Conservation (phyloP, 768 basidiomycete genomes). For the Ramaria sp. region DNA sequence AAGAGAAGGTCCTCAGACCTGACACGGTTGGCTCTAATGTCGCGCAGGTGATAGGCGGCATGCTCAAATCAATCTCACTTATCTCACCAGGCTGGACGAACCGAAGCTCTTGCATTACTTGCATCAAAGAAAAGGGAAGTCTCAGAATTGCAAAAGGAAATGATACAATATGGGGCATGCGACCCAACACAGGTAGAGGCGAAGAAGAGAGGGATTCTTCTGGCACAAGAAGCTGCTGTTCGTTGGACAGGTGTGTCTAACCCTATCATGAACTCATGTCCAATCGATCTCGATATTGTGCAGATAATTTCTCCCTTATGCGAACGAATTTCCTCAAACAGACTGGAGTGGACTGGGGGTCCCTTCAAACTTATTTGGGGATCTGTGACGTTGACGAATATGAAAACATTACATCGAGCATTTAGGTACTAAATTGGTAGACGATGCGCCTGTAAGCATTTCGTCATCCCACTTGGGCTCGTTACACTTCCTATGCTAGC, state of each 20-base stretch:
- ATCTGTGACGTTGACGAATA: slow-evolving; percentile 4
- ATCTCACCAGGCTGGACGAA: slow-evolving; percentile 43
- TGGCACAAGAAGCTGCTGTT: slow-evolving; percentile 74
- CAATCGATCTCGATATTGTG: not conserved
- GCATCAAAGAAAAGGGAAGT: slow-evolving; percentile 37
- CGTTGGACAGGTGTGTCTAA: slow-evolving; percentile 75
- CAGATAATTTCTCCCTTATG: slow-evolving; percentile 9
- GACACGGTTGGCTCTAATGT: slow-evolving; percentile 34
- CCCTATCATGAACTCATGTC: too few species aligned
- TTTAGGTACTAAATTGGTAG: not conserved
- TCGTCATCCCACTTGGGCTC: too few species aligned
- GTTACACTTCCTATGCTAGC: not conserved
- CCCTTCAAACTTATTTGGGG: slow-evolving; percentile 2
- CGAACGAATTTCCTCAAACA: not conserved
- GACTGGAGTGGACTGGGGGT: slow-evolving; percentile 3
- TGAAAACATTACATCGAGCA: slow-evolving; percentile 1
- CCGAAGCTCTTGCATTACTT: slow-evolving; percentile 40
- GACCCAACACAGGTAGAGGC: slow-evolving; percentile 77
- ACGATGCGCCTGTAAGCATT: not conserved
- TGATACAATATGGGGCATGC: slow-evolving; percentile 69
- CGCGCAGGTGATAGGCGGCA: too few species aligned
- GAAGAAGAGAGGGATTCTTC: slow-evolving; percentile 54
- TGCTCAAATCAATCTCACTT: not conserved
- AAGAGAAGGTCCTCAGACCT: slow-evolving; percentile 42
- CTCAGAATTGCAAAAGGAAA: slow-evolving; percentile 48